Base-by-base conservation (phyloP, 768 basidiomycete species). In the Tylopilus intermedius region DNA sequence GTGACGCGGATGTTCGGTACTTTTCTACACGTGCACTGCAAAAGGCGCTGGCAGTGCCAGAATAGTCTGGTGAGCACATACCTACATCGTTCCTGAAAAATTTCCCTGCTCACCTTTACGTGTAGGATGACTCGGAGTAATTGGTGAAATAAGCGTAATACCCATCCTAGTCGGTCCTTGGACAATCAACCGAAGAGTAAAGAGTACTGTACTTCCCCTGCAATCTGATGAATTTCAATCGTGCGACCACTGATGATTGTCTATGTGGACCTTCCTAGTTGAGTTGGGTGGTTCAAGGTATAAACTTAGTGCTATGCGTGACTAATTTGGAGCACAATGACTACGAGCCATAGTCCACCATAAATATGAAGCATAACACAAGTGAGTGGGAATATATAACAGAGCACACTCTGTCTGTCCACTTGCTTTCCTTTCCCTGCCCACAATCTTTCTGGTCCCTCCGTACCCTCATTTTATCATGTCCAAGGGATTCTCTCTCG, bases 1-100 rank as follows among this genome's bases (percentile, higher is more conserved):
- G 76, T 44, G 96, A 99, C 71, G 92, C 95, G 21, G 96, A 99
- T 75, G 96, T 99, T 46, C 84, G 94, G 65, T 98, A 89, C 74
- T 96, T 94, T 71, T 90, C 94, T 13, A 74, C 80, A 43, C 85
- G 88, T 54, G 94, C 91, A 43, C 73, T 89, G 49, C 87, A 90
- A 65, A 78, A 77, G 59, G 74, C 75, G 29, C 62, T 70, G 47
- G 61, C 61, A 45, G 68, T 65, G 46, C 56, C 72, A 56, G 70
- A 74, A 53, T 67, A 62, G 51, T 73, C 69, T 70, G 73, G 76
- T 74, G 56, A n/a, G 65, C 38, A 40, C 18, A 35, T 14, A n/a
- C 8, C 18, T 18, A 18, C 11, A 24, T 29, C 24, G 40, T 37
- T 27, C 27, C 10, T 53, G 45, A 32, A 51, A 44, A 11, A 26